These are phyloP conservation scores for Vaccinium vitisidaea DNA, from an alignment of 148 eudicot genomes.

Conservation along the genomic window DNA sequence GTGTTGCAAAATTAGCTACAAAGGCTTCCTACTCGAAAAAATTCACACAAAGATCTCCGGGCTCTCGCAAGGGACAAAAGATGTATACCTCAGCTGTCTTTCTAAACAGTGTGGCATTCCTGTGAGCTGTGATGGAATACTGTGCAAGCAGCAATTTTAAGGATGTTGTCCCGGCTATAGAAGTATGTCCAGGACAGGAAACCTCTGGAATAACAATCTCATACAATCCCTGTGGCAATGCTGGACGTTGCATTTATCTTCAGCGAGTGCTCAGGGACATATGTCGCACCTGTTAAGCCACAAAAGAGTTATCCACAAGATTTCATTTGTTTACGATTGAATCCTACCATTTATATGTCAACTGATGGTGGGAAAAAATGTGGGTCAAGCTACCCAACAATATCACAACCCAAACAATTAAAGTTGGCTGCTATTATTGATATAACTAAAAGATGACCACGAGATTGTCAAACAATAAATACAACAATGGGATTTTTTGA, in stretches of 20 bases:
- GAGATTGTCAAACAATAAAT: background rate
- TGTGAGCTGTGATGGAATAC: background rate
- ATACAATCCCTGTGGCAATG: conserved; percentile 66
- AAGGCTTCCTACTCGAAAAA: conserved; percentile 17
- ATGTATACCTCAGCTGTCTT: background rate
- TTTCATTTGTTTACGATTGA: background rate
- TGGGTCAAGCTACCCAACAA: background rate
- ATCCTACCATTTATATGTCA: background rate
- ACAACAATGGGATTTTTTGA: background rate
- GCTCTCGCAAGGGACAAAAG: conserved; percentile 8
- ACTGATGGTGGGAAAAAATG: background rate
- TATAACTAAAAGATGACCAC: background rate
- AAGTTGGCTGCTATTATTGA: background rate
- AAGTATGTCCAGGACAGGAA: background rate
- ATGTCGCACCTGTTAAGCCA: conserved; percentile 57
- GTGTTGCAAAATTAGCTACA: conserved; percentile 2
- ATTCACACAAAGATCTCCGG: conserved; percentile 2
- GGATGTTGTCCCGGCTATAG: background rate
- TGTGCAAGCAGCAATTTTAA: background rate
- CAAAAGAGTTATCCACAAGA: background rate
- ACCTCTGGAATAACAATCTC: conserved; percentile 18
- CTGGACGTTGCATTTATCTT: conserved; percentile 93
- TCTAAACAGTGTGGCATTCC: background rate
- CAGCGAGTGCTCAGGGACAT: conserved; percentile 83
- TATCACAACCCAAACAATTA: background rate